A percentile compares a stretch with the other conserved stretches of the same genome.
Conservation (phyloP, 192 early-diverging fungal species). For the Linnemannia zychae region DNA sequence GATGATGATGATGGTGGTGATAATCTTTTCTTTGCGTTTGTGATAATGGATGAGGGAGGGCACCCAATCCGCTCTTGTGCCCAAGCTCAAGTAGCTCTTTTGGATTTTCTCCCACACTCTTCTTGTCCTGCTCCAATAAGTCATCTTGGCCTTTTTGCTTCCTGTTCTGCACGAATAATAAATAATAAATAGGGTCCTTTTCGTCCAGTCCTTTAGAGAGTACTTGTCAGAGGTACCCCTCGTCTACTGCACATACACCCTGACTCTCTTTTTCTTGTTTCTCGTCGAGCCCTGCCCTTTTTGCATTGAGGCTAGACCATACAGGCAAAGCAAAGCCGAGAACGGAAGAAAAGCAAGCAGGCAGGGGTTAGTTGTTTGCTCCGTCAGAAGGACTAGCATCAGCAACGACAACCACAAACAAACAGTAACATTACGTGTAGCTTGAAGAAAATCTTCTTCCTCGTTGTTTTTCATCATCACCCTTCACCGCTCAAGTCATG, state of each 20-base stretch:
- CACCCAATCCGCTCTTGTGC: no score
- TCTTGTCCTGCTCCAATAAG: background rate
- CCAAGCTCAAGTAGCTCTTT: slow-evolving; percentile 4
- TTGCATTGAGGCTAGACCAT: slow-evolving; percentile 1
- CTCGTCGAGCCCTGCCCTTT: background rate
- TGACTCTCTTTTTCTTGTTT: background rate
- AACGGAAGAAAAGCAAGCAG: background rate
- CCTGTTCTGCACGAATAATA: background rate
- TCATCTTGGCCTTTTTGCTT: slow-evolving; percentile 1
- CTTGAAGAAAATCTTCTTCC: background rate
- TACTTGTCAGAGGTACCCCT: background rate
- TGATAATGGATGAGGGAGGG: background rate
- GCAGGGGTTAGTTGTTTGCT: background rate
- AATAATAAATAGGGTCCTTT: background rate
- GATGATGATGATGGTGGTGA: background rate
- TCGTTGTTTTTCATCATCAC: background rate
- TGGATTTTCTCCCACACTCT: background rate
- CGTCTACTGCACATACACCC: background rate
- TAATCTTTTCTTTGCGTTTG: background rate
- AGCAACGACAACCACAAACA: no score
- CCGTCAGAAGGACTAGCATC: background rate
- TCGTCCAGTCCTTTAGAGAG: no score
- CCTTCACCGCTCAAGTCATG: background rate
- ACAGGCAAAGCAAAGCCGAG: background rate
- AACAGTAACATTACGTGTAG: background rate